Evolutionary conservation across 108 stramenopile species (phyloP).

Genomic region (Ochromonas danica): DNA sequence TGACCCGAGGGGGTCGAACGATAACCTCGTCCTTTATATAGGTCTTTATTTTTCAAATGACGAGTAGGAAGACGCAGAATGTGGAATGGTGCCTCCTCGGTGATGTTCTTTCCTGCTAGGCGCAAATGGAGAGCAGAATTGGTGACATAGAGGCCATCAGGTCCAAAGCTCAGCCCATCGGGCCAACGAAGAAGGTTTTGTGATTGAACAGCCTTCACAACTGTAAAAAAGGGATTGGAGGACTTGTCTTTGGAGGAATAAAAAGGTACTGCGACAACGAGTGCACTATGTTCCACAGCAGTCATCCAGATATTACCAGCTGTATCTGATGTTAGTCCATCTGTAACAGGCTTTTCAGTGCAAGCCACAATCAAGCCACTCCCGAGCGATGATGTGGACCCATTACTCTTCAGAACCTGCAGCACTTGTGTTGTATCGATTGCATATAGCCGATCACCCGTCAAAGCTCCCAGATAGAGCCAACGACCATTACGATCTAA

Average conservation of each 20-base stretch:
- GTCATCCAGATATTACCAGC: slow-evolving; percentile 7
- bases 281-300: not conserved
- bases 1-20: no score
- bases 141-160: not conserved
- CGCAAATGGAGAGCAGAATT: not conserved
- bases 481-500: not conserved
- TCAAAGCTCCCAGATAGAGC: not conserved
- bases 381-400: not conserved
- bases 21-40: no score
- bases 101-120: not conserved
- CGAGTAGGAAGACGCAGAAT: not conserved
- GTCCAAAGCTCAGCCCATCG: slow-evolving; percentile 7
- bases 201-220: not conserved
- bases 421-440: not conserved
- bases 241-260: not conserved
- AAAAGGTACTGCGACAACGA: slow-evolving; percentile 2
- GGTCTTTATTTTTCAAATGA: not conserved
- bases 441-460: not conserved
- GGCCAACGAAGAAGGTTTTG: slow-evolving; percentile 7
- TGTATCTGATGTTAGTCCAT: slow-evolving; percentile 3
- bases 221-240: not conserved
- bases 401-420: not conserved
- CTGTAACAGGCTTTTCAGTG: slow-evolving; percentile 5
- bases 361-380: not conserved
- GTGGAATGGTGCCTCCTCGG: not conserved